These are phyloP conservation scores for Akanthomyces dipterigenus DNA, from an alignment of 2,329 filamentous ascomycete genomes.

Conservation along the genomic window DNA sequence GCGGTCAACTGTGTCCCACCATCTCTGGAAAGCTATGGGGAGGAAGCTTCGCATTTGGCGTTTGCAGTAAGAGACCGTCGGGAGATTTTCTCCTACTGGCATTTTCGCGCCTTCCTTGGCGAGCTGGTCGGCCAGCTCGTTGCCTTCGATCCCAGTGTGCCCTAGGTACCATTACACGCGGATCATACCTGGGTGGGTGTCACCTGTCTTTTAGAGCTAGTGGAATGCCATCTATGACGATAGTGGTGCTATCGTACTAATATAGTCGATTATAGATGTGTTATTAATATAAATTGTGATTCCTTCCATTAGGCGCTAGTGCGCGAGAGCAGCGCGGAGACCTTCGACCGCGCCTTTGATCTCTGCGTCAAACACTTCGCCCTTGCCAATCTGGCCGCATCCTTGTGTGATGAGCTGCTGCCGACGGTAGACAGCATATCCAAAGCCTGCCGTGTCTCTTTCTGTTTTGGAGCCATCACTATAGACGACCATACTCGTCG, in stretches of 20 bases:
- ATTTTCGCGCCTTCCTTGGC: background rate
- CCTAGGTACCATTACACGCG: background rate
- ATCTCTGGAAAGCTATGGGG: background rate
- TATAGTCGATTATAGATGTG: background rate
- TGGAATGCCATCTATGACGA: background rate
- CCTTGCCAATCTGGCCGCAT: background rate
- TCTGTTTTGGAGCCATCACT: background rate
- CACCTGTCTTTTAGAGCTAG: background rate
- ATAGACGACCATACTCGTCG: background rate
- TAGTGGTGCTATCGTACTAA: background rate
- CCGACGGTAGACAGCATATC: background rate
- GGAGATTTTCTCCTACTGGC: background rate
- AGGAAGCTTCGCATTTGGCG: background rate
- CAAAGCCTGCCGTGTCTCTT: background rate
- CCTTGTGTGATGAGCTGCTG: background rate
- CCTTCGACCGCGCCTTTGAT: background rate
- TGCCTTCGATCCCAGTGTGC: background rate
- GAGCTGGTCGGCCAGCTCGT: background rate
- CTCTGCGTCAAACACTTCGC: constrained; percentile 6
- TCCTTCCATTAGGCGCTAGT: background rate
- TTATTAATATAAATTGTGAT: constrained; percentile 6
- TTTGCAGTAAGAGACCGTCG: background rate
- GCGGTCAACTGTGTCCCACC: background rate
- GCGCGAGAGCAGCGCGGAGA: background rate
- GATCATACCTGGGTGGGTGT: background rate